Base-by-base conservation (phyloP, 2,329 filamentous ascomycete species). In the Colletotrichum melonis region DNA sequence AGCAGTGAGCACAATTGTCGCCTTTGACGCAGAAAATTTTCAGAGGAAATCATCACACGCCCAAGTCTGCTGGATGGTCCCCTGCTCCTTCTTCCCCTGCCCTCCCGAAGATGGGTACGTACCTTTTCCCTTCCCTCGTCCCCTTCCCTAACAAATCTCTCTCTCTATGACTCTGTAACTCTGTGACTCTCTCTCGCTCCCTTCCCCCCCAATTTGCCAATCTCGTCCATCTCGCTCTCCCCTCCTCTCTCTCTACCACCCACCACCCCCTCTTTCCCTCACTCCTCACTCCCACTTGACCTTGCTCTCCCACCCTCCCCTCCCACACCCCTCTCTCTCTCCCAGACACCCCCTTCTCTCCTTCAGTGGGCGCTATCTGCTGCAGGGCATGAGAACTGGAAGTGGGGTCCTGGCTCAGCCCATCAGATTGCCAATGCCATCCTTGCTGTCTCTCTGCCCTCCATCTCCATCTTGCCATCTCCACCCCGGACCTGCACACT, bases 1-100 rank as follows among this genome's bases (percentile, higher is more conserved):
- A 42, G 38, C 38, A 42, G 38, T 42, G 42, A 69, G 38, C 58
- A 69, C 28, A 67, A 62, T 55, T 57, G 63, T 69, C 63, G 64
- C 69, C 69, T 58, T 74, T 74, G 64, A 74, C 72, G 64, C 72
- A 69, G 65, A 73, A 73, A 74, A 73, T 69, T 74, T 74, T 73
- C 60, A 52, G 22, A 54, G 26, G 24, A 58, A 68, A 62, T 63
- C 58, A 60, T 72, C 70, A 64, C 68, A 72, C 68, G 58, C 57
- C 72, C 46, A 58, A 22, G 72, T 56, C 72, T 64, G 63, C 59
- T 65, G 69, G 32, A 57, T 22, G 38, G 49, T 49, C 28, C 58
- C 38, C 69, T 52, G 49, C 32, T 28, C 66, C 57, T 22, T 28
- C 46, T 28, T 12, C 28, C 22, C 28, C 55, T 49, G 19, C 16